phyloP scores from a whole-genome alignment of 345 rosid genomes.

The Eutrema yunnanense region DNA sequence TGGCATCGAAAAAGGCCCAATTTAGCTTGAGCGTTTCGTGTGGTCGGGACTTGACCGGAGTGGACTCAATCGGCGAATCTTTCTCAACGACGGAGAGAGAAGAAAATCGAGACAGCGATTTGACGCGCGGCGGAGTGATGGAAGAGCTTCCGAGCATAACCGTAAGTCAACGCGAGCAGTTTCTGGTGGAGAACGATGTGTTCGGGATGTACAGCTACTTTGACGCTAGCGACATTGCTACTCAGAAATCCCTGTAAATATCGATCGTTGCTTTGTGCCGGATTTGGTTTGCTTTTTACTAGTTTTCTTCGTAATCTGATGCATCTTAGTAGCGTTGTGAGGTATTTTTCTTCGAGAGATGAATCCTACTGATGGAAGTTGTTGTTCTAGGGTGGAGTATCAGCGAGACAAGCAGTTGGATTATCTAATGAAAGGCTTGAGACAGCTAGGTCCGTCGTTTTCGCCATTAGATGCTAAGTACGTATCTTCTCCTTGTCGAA shows the following conservation, averaged over 20 bases:
- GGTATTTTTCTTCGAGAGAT: background rate
- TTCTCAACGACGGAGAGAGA: slow-evolving; percentile 7
- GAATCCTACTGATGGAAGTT: slow-evolving; percentile 13
- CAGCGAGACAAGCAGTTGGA: slow-evolving; percentile 72
- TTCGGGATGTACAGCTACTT: slow-evolving; percentile 50
- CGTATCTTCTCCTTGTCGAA: slow-evolving; percentile 13
- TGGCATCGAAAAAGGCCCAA: background rate
- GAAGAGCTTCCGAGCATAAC: slow-evolving; percentile 38
- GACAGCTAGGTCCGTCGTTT: slow-evolving; percentile 54
- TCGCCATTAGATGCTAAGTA: slow-evolving; percentile 77
- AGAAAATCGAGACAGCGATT: background rate
- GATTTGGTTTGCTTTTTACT: background rate
- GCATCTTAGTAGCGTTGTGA: background rate
- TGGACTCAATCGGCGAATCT: background rate
- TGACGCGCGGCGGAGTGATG: slow-evolving; percentile 28
- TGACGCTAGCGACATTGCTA: slow-evolving; percentile 38
- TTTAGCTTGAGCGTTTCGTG: background rate
- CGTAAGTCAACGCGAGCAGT: slow-evolving; percentile 62
- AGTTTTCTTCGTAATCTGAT: background rate
- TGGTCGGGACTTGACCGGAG: no score
- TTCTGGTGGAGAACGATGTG: slow-evolving; percentile 53
- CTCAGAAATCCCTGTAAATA: slow-evolving; percentile 48
- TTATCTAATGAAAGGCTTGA: slow-evolving; percentile 61
- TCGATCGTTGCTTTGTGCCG: background rate
- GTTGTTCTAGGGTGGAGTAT: slow-evolving; percentile 58